Conservation (phyloP, 2,329 filamentous ascomycete species). For the Pseudogymnoascus sp. region DNA sequence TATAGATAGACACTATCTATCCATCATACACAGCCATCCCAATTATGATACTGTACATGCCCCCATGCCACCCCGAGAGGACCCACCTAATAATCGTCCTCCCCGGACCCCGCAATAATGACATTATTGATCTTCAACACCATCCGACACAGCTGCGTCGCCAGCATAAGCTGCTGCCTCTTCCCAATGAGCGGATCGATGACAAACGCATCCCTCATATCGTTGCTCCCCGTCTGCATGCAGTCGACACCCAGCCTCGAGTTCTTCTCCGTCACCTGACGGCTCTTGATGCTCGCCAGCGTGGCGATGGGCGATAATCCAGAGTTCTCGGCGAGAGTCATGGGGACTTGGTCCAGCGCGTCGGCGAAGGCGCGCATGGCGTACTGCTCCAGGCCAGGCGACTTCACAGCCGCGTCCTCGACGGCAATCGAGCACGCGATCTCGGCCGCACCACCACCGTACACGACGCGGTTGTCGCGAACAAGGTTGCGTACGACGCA, state of each 20-base stretch:
- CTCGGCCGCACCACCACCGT: conserved; percentile 92
- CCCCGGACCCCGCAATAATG: conserved; percentile 79
- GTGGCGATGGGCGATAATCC: conserved; percentile 94
- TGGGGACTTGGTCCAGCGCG: conserved; percentile 84
- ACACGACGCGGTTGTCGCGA: conserved; percentile 91
- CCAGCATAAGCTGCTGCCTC: conserved; percentile 90
- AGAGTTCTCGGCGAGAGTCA: conserved; percentile 96
- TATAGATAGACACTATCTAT: conserved; percentile 10
- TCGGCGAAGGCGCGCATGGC: conserved; percentile 97
- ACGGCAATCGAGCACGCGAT: conserved; percentile 95
- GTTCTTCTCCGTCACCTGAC: conserved; percentile 83
- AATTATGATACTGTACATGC: conserved; percentile 9
- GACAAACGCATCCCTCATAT: conserved; percentile 97
- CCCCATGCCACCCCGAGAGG: background rate
- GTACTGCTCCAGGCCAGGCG: conserved; percentile 95
- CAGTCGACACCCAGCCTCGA: conserved; percentile 86
- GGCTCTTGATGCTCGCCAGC: conserved; percentile 87
- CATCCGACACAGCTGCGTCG: conserved; percentile 96
- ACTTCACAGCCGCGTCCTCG: conserved; percentile 90
- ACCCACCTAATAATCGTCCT: conserved; percentile 66
- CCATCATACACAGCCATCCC: conserved; percentile 6
- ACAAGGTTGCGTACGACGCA: conserved; percentile 97
- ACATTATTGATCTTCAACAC: conserved; percentile 97
- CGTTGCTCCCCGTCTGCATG: conserved; percentile 89
- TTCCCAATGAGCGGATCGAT: conserved; percentile 98